Evolutionary conservation across 2,329 filamentous ascomycete genomes (phyloP).

Genomic region (Pochonia chlamydosporia): DNA sequence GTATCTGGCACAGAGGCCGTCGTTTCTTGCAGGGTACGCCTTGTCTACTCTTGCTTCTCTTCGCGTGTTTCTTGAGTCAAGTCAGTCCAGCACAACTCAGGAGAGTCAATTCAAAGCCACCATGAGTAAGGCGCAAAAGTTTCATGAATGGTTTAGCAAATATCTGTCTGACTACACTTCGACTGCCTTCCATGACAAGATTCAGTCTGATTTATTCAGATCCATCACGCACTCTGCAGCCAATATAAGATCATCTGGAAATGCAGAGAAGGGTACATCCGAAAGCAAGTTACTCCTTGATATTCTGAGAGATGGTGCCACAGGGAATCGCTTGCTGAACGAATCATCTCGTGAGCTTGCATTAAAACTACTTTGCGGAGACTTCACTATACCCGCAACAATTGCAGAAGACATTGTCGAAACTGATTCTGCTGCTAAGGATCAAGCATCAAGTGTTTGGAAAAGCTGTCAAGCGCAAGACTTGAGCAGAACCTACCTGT

Average conservation of each 20-base stretch:
- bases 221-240: conserved; percentile 65
- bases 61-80: conserved; percentile 66
- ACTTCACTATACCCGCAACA: conserved; percentile 56
- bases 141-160: conserved; percentile 71
- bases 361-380: conserved; percentile 65
- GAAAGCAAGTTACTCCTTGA: conserved; percentile 77
- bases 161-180: conserved; percentile 62
- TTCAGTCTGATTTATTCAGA: conserved; percentile 52
- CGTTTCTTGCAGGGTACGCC: conserved; percentile 75
- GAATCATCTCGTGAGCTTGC: conserved; percentile 63
- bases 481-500: conserved; percentile 62
- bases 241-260: conserved; percentile 61
- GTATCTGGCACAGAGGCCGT: conserved; percentile 60
- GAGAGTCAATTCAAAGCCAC: conserved; percentile 76
- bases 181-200: conserved; percentile 39
- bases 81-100: conserved; percentile 74
- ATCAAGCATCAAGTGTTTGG: conserved; percentile 64
- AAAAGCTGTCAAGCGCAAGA: conserved; percentile 63
- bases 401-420: conserved; percentile 58
- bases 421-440: conserved; percentile 56
- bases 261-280: conserved; percentile 61
- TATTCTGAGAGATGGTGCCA: conserved; percentile 67
- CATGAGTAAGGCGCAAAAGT: conserved; percentile 66
- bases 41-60: conserved; percentile 76
- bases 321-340: conserved; percentile 59